Base-by-base conservation (phyloP, 768 basidiomycete species). In the Amanita subjunquillea region DNA sequence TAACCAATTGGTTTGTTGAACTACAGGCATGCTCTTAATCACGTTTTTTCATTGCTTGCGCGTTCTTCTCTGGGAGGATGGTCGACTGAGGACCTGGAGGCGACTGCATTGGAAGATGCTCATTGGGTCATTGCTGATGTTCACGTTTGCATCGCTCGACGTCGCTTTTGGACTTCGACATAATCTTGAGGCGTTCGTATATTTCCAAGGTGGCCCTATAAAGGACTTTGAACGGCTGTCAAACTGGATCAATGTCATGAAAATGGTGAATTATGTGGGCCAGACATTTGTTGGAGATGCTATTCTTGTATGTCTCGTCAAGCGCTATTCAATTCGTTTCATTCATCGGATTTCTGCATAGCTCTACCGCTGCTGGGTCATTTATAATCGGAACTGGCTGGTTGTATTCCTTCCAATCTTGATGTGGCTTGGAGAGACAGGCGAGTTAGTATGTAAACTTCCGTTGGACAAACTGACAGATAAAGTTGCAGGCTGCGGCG, bases 201-300 rank as follows among this genome's bases (percentile, higher is more conserved):
- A 60, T 25, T 67, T 63, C 50, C 45, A 58, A 6, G 68, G 66
- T 2, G 62, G 67, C 40, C 61, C 73, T 0, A 64, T 60, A 6
- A 64, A 65, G 37, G 60, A 60, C 9, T 71, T 75, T 50, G 57
- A 62, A 13, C 47, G 68, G 45, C 70, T 68, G 1, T 65, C 67
- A 0, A 58, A 66, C 43, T 70, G 70, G 72, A 60, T 73, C 17
- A 70, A 69, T 52, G 70, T 74, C 7, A 68, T 75, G 64, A 69
- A 69, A 56, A 69, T 72, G 61, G 69, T 55, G 1, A 62, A 64
- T 46, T 74, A 70, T 57, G 68, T 70, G 34, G 67, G 59, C 2
- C 72, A 75, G 58, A 74, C 72, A 1, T 66, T 72, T 50, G 61
- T 73, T 12, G 74, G 72, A 12, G 74, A 75, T 58, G 58, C 58